Conservation (phyloP, 2,329 filamentous ascomycete genomes). For the Stachybotrys chlorohalonatus region DNA sequence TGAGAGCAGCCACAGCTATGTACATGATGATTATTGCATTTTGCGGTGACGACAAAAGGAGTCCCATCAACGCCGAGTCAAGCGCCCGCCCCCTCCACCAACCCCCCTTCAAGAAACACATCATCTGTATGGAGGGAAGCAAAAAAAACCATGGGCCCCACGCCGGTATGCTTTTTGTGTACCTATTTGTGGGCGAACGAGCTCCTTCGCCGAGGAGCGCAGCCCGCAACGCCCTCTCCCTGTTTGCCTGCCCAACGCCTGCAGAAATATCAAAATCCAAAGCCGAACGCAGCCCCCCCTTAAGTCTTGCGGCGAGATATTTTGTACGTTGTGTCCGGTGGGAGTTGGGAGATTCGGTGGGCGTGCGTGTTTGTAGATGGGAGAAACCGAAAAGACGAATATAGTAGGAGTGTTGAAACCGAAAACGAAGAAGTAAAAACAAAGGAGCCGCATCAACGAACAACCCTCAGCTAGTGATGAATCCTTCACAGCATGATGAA, state of each 20-base stretch:
- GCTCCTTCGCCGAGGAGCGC: neutral
- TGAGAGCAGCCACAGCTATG: neutral
- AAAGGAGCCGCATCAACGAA: no score
- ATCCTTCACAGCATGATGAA: no score
- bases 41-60: neutral
- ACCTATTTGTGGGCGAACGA: neutral
- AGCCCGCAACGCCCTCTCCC: neutral
- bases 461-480: no score
- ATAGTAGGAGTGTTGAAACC: no score
- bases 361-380: no score
- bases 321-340: no score
- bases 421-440: no score
- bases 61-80: neutral
- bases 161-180: neutral
- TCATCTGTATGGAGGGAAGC: neutral
- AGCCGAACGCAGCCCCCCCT: neutral
- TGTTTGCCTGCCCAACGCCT: neutral
- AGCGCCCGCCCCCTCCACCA: neutral
- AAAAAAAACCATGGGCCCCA: neutral
- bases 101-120: neutral
- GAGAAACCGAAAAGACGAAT: no score
- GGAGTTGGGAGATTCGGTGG: no score
- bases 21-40: neutral
- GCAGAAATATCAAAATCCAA: neutral
- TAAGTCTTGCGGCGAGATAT: neutral